Conservation (phyloP, 2,329 filamentous ascomycete species). For the Achaetomium macrosporum region DNA sequence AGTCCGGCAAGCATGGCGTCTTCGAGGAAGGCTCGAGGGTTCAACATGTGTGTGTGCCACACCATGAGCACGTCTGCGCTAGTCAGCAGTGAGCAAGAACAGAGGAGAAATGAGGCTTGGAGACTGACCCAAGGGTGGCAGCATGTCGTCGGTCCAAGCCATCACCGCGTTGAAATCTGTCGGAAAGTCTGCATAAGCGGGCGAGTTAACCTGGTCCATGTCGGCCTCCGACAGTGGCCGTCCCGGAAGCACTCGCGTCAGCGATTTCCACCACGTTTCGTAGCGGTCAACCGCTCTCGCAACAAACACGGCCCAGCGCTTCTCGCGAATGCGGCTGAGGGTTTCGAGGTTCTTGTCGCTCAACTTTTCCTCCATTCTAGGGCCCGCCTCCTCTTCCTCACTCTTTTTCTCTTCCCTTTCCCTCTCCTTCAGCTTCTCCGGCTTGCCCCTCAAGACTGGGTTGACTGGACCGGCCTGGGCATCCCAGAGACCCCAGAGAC, state of each 20-base stretch:
- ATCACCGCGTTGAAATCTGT: conserved; percentile 22
- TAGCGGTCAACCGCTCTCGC: conserved; percentile 64
- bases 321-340: conserved; percentile 57
- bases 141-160: conserved; percentile 35
- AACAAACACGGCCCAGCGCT: conserved; percentile 67
- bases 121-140: conserved; percentile 56
- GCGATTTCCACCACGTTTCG: conserved; percentile 54
- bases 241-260: conserved; percentile 20
- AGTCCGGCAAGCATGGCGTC: conserved; percentile 59
- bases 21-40: conserved; percentile 67
- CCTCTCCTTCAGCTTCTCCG: not conserved
- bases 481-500: conserved; percentile 60
- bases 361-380: conserved; percentile 24
- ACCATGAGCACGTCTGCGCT: conserved; percentile 67
- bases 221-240: conserved; percentile 31
- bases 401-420: not conserved
- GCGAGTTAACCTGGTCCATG: conserved; percentile 27
- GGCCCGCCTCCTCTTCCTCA: not conserved
- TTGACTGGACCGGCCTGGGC: conserved; percentile 29
- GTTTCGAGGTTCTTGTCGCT: conserved; percentile 33
- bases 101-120: not conserved
- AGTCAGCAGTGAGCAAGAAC: conserved; percentile 3
- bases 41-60: conserved; percentile 74
- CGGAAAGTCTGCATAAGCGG: conserved; percentile 33
- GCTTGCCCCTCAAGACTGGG: conserved; percentile 2